Conservation (phyloP, 2,329 filamentous ascomycete species). For the Aspergillus alliaceus region DNA sequence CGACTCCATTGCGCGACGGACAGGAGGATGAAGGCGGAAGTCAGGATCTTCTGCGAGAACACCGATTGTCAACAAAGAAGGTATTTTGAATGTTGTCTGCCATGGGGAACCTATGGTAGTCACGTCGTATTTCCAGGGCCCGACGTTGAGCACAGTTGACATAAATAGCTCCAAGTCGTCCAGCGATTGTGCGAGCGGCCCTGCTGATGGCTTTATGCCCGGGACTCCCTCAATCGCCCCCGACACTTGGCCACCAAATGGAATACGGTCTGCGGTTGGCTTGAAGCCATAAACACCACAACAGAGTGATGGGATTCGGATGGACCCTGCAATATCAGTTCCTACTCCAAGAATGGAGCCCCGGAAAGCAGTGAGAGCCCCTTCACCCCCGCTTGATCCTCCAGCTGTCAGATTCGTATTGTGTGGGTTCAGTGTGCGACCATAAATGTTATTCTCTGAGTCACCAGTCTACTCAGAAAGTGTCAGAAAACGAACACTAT, state of each 20-base stretch:
- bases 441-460: constrained; percentile 31
- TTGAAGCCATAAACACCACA: constrained; percentile 39
- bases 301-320: constrained; percentile 38
- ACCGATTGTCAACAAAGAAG: constrained; percentile 45
- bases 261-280: constrained; percentile 31
- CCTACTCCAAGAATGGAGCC: constrained; percentile 38
- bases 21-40: constrained; percentile 53
- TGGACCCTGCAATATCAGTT: constrained; percentile 38
- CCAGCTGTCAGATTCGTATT: constrained; percentile 28
- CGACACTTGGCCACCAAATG: constrained; percentile 28
- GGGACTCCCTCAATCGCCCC: constrained; percentile 7
- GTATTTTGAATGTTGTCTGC: constrained; percentile 28
- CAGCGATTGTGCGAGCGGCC: constrained; percentile 12
- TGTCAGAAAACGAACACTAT: not conserved
- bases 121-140: constrained; percentile 50
- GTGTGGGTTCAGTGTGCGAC: constrained; percentile 30
- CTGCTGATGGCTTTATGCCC: constrained; percentile 11
- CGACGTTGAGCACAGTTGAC: constrained; percentile 38
- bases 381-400: constrained; percentile 36
- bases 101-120: constrained; percentile 48
- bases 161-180: constrained; percentile 33
- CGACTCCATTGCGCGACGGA: constrained; percentile 46
- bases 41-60: constrained; percentile 49
- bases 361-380: constrained; percentile 35
- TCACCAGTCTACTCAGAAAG: constrained; percentile 21